Evolutionary conservation across 2,329 filamentous ascomycete genomes (phyloP).

Genomic region (Periconia sp.): DNA sequence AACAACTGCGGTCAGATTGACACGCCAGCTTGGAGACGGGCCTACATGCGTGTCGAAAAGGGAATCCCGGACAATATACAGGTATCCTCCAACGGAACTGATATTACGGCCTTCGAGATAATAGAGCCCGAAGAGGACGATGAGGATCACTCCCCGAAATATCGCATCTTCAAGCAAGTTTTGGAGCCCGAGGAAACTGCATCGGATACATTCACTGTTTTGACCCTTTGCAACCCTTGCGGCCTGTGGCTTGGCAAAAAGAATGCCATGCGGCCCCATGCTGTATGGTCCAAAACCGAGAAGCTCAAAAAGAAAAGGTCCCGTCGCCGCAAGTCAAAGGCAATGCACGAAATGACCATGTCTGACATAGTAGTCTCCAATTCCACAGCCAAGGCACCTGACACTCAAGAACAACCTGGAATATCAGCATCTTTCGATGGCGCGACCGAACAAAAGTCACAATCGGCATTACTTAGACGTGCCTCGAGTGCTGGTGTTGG

Average conservation of each 20-base stretch:
- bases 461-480: conserved; percentile 11
- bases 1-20: conserved; percentile 93
- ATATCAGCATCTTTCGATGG: conserved; percentile 10
- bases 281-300: conserved; percentile 70
- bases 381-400: conserved; percentile 24
- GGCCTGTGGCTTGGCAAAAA: conserved; percentile 93
- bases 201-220: conserved; percentile 62
- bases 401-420: conserved; percentile 11
- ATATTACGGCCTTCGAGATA: conserved; percentile 54
- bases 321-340: conserved; percentile 45
- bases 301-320: conserved; percentile 38
- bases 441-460: conserved; percentile 12
- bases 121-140: conserved; percentile 51
- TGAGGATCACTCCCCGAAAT: conserved; percentile 61
- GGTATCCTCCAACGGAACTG: conserved; percentile 71
- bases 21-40: conserved; percentile 93
- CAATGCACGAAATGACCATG: conserved; percentile 50
- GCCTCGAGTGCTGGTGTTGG: conserved; percentile 12
- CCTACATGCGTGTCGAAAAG: conserved; percentile 75
- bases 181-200: conserved; percentile 66
- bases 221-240: conserved; percentile 90
- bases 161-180: conserved; percentile 80
- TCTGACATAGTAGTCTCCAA: conserved; percentile 37
- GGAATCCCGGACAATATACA: conserved; percentile 72
- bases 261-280: conserved; percentile 77